A percentile compares a stretch with the other conserved stretches of the same genome.
Conservation (phyloP, 352 stramenopile genomes). For the Globisporangium spinosum region DNA sequence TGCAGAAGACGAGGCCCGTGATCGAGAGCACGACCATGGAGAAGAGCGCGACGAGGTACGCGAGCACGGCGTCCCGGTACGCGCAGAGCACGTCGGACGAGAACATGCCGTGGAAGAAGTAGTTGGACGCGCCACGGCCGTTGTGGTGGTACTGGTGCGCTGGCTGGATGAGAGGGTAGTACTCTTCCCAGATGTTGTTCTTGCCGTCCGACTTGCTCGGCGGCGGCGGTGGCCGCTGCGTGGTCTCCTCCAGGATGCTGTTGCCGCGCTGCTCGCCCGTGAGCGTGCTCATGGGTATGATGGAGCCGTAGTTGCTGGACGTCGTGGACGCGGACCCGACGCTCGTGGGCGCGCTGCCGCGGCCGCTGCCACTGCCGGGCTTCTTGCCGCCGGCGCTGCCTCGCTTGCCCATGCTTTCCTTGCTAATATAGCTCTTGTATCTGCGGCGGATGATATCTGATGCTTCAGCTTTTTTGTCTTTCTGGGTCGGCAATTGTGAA, state of each 20-base stretch:
- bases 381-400: constrained; percentile 29
- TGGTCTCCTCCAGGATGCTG: not conserved
- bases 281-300: constrained; percentile 6
- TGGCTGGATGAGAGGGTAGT: constrained; percentile 85
- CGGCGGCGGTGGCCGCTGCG: not conserved
- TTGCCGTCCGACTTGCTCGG: constrained; percentile 16
- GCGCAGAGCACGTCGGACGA: constrained; percentile 82
- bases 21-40: constrained; percentile 79
- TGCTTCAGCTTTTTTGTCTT: not conserved
- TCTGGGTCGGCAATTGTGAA: not conserved
- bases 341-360: constrained; percentile 20
- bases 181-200: constrained; percentile 86
- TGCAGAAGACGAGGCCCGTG: constrained; percentile 81
- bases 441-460: not conserved
- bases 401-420: constrained; percentile 33
- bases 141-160: constrained; percentile 79
- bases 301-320: constrained; percentile 29
- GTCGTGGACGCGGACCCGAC: constrained; percentile 11
- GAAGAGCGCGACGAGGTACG: constrained; percentile 73
- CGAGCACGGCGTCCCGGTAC: constrained; percentile 78
- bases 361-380: constrained; percentile 22
- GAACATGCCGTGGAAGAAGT: constrained; percentile 88
- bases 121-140: constrained; percentile 68
- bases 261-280: not conserved
- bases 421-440: not conserved